These are phyloP conservation scores for Gigaspora rosea DNA, from an alignment of 192 early-diverging fungal species.

Conservation along the genomic window DNA sequence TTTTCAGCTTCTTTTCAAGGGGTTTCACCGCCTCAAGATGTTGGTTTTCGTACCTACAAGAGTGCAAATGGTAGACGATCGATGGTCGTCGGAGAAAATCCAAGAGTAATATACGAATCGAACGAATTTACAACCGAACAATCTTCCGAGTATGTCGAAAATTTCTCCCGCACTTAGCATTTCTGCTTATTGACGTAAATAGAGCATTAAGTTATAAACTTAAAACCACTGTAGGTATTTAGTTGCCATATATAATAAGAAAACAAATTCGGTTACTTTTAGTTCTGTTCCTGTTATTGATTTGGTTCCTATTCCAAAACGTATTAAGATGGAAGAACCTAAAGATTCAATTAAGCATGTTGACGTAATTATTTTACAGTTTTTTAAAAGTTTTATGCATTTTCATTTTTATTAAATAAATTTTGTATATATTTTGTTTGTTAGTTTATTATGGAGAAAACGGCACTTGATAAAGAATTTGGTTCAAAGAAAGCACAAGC, in stretches of 20 bases:
- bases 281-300: conserved; percentile 65
- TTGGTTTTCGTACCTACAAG: background rate
- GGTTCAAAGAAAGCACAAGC: conserved; percentile 84
- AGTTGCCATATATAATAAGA: conserved; percentile 78
- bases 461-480: conserved; percentile 86
- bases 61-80: background rate
- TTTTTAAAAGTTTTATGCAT: background rate
- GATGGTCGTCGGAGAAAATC: background rate
- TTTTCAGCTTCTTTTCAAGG: background rate
- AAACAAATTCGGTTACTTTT: conserved; percentile 68
- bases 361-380: background rate
- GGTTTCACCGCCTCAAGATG: background rate
- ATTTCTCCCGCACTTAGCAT: background rate
- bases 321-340: conserved; percentile 67
- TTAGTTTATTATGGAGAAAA: conserved; percentile 67
- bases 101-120: background rate
- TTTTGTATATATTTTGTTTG: conserved; percentile 20
- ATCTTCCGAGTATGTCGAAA: background rate
- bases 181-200: background rate
- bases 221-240: conserved; percentile 58
- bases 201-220: background rate
- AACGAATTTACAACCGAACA: background rate
- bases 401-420: background rate
- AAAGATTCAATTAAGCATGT: conserved; percentile 1
- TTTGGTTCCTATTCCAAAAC: conserved; percentile 52